These are phyloP conservation scores for Boechera stricta DNA, from an alignment of 345 rosid genomes.

Conservation along the genomic window DNA sequence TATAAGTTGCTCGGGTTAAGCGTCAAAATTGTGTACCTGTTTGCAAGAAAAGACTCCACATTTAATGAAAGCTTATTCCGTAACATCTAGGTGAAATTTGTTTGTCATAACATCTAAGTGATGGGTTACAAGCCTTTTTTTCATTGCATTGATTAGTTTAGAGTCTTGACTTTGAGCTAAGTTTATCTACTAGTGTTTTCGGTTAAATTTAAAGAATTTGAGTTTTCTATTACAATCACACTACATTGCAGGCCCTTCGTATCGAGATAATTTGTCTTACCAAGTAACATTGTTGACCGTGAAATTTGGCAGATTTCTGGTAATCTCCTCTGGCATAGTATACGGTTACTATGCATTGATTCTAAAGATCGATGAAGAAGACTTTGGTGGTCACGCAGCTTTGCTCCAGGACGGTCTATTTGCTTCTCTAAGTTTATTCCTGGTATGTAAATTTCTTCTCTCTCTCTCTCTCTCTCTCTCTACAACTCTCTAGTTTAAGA, in stretches of 20 bases:
- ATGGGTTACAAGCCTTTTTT: neutral
- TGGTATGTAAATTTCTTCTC: conserved; percentile 53
- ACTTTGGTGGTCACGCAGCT: conserved; percentile 90
- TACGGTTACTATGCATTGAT: conserved; percentile 88
- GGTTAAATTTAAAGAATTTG: neutral
- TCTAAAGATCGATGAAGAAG: conserved; percentile 94
- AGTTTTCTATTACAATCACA: neutral
- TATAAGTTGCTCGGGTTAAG: neutral
- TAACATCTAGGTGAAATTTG: neutral
- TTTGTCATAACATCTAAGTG: neutral
- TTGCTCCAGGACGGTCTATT: conserved; percentile 97
- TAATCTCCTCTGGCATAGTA: conserved; percentile 72
- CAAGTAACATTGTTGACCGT: neutral
- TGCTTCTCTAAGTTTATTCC: conserved; percentile 88
- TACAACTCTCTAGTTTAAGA: neutral
- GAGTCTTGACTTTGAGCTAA: neutral
- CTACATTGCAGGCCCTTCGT: neutral
- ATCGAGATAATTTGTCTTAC: neutral
- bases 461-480: neutral
- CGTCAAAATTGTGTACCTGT: neutral
- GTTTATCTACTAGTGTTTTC: neutral
- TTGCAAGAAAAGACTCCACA: neutral
- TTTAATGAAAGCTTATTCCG: neutral
- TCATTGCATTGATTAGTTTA: neutral
- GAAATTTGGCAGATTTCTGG: conserved; percentile 66